Conservation (phyloP, 768 basidiomycete species). For the Sporobolomyces pararoseus region DNA sequence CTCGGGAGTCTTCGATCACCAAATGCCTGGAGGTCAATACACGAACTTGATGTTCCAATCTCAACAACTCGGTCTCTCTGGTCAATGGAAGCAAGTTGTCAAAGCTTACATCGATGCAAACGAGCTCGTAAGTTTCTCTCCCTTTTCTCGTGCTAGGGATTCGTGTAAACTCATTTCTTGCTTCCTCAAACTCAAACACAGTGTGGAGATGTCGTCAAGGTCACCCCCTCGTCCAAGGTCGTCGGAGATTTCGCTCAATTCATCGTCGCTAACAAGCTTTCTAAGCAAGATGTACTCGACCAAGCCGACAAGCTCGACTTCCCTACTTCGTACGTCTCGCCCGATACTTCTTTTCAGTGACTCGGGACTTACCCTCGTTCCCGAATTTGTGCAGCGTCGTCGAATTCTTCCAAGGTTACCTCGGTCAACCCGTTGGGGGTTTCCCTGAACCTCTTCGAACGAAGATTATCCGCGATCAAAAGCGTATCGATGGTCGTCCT, state of each 20-base stretch:
- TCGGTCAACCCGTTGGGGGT: slow-evolving; percentile 91
- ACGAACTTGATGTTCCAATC: slow-evolving; percentile 79
- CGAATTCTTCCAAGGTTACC: slow-evolving; percentile 99
- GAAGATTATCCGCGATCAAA: slow-evolving; percentile 86
- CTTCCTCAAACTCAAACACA: slow-evolving; percentile 49
- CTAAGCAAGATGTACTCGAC: slow-evolving; percentile 77
- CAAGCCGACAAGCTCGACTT: slow-evolving; percentile 90
- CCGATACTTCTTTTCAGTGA: neutral
- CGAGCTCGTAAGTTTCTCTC: slow-evolving; percentile 63
- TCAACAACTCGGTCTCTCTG: slow-evolving; percentile 89
- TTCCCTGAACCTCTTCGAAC: slow-evolving; percentile 96
- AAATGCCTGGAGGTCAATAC: slow-evolving; percentile 86
- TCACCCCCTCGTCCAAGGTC: slow-evolving; percentile 97
- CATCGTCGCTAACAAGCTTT: slow-evolving; percentile 80
- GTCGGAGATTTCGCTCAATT: slow-evolving; percentile 96
- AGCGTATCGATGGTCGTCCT: slow-evolving; percentile 87
- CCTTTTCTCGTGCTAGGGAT: neutral
- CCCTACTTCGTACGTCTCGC: slow-evolving; percentile 71
- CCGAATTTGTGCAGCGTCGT: slow-evolving; percentile 46
- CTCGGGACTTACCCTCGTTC: neutral
- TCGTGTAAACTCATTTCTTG: too few species aligned
- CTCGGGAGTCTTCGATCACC: slow-evolving; percentile 86
- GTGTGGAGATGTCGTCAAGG: slow-evolving; percentile 98
- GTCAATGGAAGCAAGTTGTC: slow-evolving; percentile 96
- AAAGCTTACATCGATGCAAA: slow-evolving; percentile 98